Evolutionary conservation across 768 basidiomycete species (phyloP).

Genomic region (Termitomyces sp.): DNA sequence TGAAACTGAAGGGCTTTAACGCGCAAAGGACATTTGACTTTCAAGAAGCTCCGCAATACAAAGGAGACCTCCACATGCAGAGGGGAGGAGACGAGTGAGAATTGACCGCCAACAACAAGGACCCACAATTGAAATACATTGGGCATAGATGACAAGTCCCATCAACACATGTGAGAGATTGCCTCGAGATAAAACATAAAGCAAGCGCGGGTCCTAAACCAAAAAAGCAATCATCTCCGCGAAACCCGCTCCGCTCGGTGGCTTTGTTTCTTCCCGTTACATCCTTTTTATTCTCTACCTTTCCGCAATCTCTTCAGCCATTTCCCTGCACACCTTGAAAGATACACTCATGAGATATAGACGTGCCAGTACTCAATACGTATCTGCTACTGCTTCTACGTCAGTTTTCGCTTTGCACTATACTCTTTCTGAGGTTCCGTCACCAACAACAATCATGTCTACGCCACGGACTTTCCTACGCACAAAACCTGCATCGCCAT

Average conservation of each 20-base stretch:
- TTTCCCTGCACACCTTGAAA: neutral
- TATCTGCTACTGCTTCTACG: neutral
- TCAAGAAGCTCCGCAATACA: neutral
- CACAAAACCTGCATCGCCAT: neutral
- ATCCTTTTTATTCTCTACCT: neutral
- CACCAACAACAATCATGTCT: neutral
- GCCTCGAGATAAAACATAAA: neutral
- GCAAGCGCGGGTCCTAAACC: neutral
- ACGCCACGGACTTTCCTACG: neutral
- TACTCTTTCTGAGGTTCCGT: neutral
- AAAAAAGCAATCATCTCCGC: slow-evolving; percentile 2
- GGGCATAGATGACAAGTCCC: neutral
- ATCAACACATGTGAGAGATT: slow-evolving; percentile 1
- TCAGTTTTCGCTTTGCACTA: neutral
- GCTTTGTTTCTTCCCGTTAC: slow-evolving; percentile 1
- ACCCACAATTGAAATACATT: neutral
- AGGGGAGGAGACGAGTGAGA: neutral
- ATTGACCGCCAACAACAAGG: neutral
- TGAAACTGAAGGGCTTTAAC: neutral
- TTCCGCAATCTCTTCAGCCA: neutral
- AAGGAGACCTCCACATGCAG: neutral
- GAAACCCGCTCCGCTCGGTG: slow-evolving; percentile 5
- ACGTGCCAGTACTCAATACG: neutral
- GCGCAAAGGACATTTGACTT: neutral
- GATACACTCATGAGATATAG: neutral